Base-by-base conservation (phyloP, 208 protist species). In the Wallacemonas sp. region DNA sequence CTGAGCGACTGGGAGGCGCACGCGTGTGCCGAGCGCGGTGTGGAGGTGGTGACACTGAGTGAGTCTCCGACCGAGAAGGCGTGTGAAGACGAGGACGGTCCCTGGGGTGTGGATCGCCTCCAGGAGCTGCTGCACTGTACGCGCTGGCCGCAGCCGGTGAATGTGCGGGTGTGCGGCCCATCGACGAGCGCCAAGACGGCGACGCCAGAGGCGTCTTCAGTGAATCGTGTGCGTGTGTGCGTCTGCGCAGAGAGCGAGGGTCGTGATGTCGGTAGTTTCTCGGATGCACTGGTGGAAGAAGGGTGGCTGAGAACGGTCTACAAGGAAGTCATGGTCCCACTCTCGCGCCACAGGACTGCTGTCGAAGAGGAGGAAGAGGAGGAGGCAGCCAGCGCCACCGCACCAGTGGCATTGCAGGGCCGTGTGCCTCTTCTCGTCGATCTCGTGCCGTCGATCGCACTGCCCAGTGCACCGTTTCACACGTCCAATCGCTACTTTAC, bases 91-190 rank as follows among this genome's bases (percentile, higher is more conserved):
- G 70, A 59, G 22, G 42, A 61, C 25, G 77, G 69, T 8, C 70
- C 77, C 11, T 54, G 41, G 8, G 77, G 69, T n/a, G 61, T 69
- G n/a, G 72, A 84, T 29, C 81, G 81, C 26, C 73, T 91, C 32
- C 61, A 62, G 2, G 85, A 91, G 65, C 55, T 77, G 11, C 69
- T 91, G 2, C 85, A 91, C 46, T 70, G 61, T 31, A 54, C 74
- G n/a, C 59, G 61, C 18, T 91, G 78, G 81, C 57, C n/a, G n/a
- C n/a, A n/a, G n/a, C n/a, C n/a, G n/a, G n/a, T n/a, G n/a, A n/a
- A n/a, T n/a, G n/a, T n/a, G n/a, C n/a, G n/a, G n/a, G n/a, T n/a
- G n/a, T n/a, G n/a, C n/a, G n/a, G n/a, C n/a, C n/a, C n/a, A n/a
- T n/a, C n/a, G n/a, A n/a, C n/a, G n/a, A n/a, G n/a, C n/a, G n/a